Evolutionary conservation across 495 filamentous ascomycete species (phyloP).

Genomic region (Chaetomidium leptoderma): DNA sequence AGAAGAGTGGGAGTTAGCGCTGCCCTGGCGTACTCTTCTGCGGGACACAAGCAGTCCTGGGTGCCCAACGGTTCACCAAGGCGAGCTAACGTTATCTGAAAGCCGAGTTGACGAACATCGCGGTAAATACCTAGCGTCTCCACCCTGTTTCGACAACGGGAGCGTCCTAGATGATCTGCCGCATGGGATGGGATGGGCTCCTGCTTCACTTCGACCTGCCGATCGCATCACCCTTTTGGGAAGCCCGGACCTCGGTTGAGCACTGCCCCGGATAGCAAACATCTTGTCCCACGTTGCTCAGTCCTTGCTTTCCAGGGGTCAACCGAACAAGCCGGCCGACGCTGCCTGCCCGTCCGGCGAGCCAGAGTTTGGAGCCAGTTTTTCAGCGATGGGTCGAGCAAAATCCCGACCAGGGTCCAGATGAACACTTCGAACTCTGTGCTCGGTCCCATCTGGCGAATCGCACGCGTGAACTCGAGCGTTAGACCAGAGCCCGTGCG

Average conservation of each 20-base stretch:
- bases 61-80: background rate
- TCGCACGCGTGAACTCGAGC: slow-evolving; percentile 10
- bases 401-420: background rate
- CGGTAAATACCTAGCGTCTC: background rate
- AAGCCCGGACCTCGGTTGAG: slow-evolving; percentile 19
- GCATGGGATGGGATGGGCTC: background rate
- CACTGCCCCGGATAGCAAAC: background rate
- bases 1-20: background rate
- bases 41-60: too few species aligned
- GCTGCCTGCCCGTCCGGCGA: too few species aligned
- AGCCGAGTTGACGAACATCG: background rate
- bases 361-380: background rate
- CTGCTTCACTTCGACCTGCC: slow-evolving; percentile 1
- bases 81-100: background rate
- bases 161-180: slow-evolving; percentile 8
- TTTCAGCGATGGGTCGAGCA: background rate
- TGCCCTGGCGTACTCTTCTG: too few species aligned
- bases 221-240: slow-evolving; percentile 26
- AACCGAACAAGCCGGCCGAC: background rate
- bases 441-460: background rate
- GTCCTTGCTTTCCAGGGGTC: background rate
- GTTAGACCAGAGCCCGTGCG: background rate
- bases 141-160: slow-evolving; percentile 11
- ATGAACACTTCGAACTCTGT: background rate
- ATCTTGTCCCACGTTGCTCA: background rate